Percentiles rank a stretch among this genome's conserved stretches.
These are phyloP conservation scores for Daldinia caldariorum DNA, from an alignment of 495 filamentous ascomycete species.

Conservation along the genomic window DNA sequence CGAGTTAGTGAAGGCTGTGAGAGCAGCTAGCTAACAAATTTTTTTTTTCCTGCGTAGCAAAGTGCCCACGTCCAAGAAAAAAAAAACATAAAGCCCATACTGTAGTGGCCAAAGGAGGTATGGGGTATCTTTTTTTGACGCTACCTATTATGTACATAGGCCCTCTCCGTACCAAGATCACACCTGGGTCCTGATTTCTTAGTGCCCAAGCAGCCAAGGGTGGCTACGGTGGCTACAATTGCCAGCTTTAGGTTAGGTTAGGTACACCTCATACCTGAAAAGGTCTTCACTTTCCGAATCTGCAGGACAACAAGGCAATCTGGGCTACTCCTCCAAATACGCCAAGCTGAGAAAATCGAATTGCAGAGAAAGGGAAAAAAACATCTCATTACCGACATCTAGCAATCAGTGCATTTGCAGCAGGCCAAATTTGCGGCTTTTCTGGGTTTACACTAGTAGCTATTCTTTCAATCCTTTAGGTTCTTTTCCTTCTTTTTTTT, in stretches of 20 bases:
- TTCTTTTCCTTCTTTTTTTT: slow-evolving; percentile 8
- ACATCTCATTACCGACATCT: slow-evolving; percentile 8
- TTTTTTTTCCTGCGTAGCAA: not conserved
- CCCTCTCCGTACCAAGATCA: too few relatives aligned
- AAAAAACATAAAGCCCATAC: too few relatives aligned
- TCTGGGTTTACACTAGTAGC: slow-evolving; percentile 16
- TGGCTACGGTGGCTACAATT: slow-evolving; percentile 4
- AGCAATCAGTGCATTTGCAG: slow-evolving; percentile 30
- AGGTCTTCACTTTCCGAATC: slow-evolving; percentile 7
- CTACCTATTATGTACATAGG: too few relatives aligned
- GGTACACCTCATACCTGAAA: not conserved
- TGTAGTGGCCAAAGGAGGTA: too few relatives aligned
- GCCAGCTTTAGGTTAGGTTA: not conserved
- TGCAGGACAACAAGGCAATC: not conserved
- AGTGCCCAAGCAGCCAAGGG: slow-evolving; percentile 1
- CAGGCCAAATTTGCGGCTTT: slow-evolving; percentile 33
- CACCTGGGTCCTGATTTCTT: not conserved
- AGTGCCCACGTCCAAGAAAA: too few relatives aligned
- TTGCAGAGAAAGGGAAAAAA: not conserved
- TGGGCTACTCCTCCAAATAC: not conserved
- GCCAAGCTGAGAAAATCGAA: not conserved
- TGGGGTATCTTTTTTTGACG: too few relatives aligned
- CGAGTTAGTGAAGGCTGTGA: slow-evolving; percentile 19
- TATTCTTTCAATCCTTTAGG: slow-evolving; percentile 5
- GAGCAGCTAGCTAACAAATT: slow-evolving; percentile 8